Evolutionary conservation across 2,329 filamentous ascomycete genomes (phyloP), one percentile per base, ranked within the genome.

Genomic region (Phoma sp.): DNA sequence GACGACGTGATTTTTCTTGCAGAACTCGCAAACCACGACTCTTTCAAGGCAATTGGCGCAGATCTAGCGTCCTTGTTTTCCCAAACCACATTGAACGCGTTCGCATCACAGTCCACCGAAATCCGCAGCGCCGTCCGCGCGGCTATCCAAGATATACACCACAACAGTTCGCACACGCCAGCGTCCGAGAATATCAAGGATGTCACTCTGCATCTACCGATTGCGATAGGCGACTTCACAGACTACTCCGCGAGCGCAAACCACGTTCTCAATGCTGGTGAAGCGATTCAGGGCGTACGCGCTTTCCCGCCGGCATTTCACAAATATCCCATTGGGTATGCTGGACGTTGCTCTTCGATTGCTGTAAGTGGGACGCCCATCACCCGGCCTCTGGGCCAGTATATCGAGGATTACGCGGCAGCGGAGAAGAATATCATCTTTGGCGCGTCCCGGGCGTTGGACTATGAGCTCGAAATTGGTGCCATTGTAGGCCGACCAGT

Each of bases 171-270:
- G 3, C 57, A 64, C 29, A 39, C 35, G 0, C 19, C 22, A 0
- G 38, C 7, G 9, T 57, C 66, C 4, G 69, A 76, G 25, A 46
- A 69, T 25, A 61, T 85, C 15, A 58, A 71, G 35, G 67, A 76
- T 29, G 79, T 81, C 17, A 71, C 71, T 4, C 70, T 85, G 60
- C 81, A 87, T 63, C 65, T 88, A 0, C 86, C 86, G 0, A 71
- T 88, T 33, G 68, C 75, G 3, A 80, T 85, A 17, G 77, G 78
- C 4, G 84, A 83, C 32, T 88, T 86, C 63, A 82, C 78, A 39
- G 85, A 87, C 67, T 86, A 85, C 69, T 83, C 80, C 2, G 84
- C 81, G 51, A 83, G 80, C 0, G 73, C 78, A 8, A 78, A 84
- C 39, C 84, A 86, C 57, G 77, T 81, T 25, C 75, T 78, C 43